Evolutionary conservation across 202 grass and related monocot species (phyloP), one percentile per base, ranked within the genome.

Genomic region (Schoenoplectus triqueter): DNA sequence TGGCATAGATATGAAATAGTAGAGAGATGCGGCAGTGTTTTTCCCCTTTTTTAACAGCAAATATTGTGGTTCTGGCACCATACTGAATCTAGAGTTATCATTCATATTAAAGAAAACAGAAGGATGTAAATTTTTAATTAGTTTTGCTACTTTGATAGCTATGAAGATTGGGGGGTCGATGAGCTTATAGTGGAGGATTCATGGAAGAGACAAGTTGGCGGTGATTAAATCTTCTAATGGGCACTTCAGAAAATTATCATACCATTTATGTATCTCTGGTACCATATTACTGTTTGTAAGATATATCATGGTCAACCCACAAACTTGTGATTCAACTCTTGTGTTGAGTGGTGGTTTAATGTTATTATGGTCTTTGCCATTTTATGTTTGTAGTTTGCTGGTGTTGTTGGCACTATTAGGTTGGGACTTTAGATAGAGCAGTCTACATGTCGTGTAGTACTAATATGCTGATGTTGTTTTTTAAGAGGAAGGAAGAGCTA

Each of bases 121-220:
- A 41, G 10, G 45, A 10, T 60, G 31, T 60, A 44, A 60, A 40
- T 13, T 78, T 6, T 78, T 17, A 13, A 52, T 21, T 40, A 78
- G 31, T 67, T 49, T 70, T 66, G 3, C 55, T 52, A 65, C 82
- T 7, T 31, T 77, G 80, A 85, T 68, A 94, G 94, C 68, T 97
- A 92, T 0, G 92, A 97, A 80, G 94, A 97, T 64, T 97, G 94
- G 92, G 94, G 94, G 31, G 92, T 97, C 0, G 90, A 97, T 10
- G 94, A 94, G 87, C 94, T 97, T 19, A 97, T 94, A 52, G 92
- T 97, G 68, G 94, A 97, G 86, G 94, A 92, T 78, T 97, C 94
- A 0, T 94, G 92, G 94, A 97, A 97, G 57, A 87, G 92, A 2
- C 92, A 94, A 80, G 94, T 97, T 74, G 94, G 94, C 8, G 88